Conservation (phyloP, 495 filamentous ascomycete genomes). For the Neurospora sp. region DNA sequence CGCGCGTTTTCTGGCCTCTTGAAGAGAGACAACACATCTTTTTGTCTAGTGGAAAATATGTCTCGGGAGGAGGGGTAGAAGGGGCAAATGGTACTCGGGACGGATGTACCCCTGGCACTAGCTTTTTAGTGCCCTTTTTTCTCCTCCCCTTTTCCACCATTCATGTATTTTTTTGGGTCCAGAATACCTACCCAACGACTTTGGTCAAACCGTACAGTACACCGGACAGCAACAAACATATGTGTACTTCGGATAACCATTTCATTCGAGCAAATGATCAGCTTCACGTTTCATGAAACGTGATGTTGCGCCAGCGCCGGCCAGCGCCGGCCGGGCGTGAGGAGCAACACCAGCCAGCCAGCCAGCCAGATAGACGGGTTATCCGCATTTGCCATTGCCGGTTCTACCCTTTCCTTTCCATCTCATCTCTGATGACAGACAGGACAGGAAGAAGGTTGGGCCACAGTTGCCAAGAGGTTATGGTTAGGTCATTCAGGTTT, state of each 20-base stretch:
- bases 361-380: neutral
- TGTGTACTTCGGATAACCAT: neutral
- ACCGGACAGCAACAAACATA: neutral
- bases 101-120: neutral
- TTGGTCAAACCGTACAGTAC: neutral
- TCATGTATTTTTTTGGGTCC: neutral
- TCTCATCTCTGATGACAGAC: neutral
- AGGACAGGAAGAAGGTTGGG: neutral
- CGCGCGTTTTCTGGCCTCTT: neutral
- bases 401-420: neutral
- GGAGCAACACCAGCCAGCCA: neutral
- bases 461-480: neutral
- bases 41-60: neutral
- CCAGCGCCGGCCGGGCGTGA: neutral
- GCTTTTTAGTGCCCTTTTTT: neutral
- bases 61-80: neutral
- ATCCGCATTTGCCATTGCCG: neutral
- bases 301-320: neutral
- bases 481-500: neutral
- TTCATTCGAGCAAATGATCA: neutral
- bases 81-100: neutral
- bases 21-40: neutral
- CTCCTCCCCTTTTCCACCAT: neutral
- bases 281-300: neutral
- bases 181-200: neutral